Percentiles rank a stretch among this genome's conserved stretches.
phyloP scores from a whole-genome alignment of 352 stramenopile species.

The Phytophthora cactorum region DNA sequence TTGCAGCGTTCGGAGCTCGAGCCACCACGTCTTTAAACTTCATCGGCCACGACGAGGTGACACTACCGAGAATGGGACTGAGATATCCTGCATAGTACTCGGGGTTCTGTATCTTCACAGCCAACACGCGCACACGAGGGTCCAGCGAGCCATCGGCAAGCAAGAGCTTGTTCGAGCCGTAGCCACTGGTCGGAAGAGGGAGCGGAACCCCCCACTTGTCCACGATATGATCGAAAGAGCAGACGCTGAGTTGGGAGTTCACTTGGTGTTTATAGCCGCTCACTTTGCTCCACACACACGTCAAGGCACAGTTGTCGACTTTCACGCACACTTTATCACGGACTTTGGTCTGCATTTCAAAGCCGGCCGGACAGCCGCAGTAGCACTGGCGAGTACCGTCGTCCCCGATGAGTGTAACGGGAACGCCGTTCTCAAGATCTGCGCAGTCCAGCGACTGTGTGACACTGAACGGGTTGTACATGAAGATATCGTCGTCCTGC shows the following conservation, averaged over 20 bases:
- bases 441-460: conserved; percentile 45
- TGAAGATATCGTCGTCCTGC: conserved; percentile 52
- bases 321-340: conserved; percentile 34
- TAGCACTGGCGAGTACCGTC: conserved; percentile 53
- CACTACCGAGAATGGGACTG: conserved; percentile 13
- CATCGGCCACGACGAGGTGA: conserved; percentile 19
- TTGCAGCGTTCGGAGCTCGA: conserved; percentile 14
- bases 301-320: conserved; percentile 20
- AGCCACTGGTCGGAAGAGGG: conserved; percentile 59
- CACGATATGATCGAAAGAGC: conserved; percentile 43
- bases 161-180: conserved; percentile 36
- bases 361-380: conserved; percentile 58
- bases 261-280: conserved; percentile 38
- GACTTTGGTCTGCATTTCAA: conserved; percentile 32
- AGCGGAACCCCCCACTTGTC: conserved; percentile 48
- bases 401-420: conserved; percentile 48
- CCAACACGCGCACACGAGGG: conserved; percentile 21
- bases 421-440: conserved; percentile 45
- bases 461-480: conserved; percentile 69
- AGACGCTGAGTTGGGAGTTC: conserved; percentile 20
- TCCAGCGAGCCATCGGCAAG: conserved; percentile 25
- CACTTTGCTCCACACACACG: conserved; percentile 55
- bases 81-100: conserved; percentile 33
- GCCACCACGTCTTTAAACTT: conserved; percentile 25
- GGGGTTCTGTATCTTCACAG: conserved; percentile 28